phyloP scores from a whole-genome alignment of 2,329 filamentous ascomycete genomes.

The Ascochyta clinopodiicola region DNA sequence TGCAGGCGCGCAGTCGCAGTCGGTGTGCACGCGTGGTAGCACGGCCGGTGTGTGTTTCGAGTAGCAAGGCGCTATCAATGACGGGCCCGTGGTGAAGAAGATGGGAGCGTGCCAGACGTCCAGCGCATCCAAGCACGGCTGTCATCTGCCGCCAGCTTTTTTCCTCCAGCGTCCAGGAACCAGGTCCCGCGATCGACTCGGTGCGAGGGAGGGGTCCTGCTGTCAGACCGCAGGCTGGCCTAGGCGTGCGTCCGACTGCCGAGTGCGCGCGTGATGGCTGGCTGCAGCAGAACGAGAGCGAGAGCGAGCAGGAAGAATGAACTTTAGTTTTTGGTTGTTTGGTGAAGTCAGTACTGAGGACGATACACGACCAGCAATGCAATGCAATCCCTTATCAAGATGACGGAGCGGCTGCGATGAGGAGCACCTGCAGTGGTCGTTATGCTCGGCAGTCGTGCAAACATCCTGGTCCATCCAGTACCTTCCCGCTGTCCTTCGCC shows the following conservation, averaged over 20 bases:
- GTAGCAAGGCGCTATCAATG: not conserved
- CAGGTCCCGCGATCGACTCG: conserved; percentile 18
- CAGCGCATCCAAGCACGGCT: not conserved
- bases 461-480: conserved; percentile 3
- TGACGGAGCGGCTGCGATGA: not conserved
- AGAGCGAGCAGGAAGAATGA: not conserved
- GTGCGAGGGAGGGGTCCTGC: conserved; percentile 11
- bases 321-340: not conserved
- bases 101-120: too few species aligned
- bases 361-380: not conserved
- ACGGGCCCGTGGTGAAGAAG: not conserved
- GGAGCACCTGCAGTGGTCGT: not conserved
- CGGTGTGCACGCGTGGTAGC: not conserved
- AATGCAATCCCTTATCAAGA: not conserved
- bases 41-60: not conserved
- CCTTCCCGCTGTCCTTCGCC: conserved; percentile 9
- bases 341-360: not conserved
- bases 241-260: conserved; percentile 18
- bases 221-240: conserved; percentile 26
- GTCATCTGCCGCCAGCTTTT: conserved; percentile 1
- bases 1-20: too few species aligned
- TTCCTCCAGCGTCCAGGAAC: conserved; percentile 15
- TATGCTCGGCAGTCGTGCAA: not conserved
- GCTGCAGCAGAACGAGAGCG: not conserved
- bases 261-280: not conserved